Evolutionary conservation across 2,329 filamentous ascomycete species (phyloP).

Genomic region (Parasarocladium wereldwijsianum): DNA sequence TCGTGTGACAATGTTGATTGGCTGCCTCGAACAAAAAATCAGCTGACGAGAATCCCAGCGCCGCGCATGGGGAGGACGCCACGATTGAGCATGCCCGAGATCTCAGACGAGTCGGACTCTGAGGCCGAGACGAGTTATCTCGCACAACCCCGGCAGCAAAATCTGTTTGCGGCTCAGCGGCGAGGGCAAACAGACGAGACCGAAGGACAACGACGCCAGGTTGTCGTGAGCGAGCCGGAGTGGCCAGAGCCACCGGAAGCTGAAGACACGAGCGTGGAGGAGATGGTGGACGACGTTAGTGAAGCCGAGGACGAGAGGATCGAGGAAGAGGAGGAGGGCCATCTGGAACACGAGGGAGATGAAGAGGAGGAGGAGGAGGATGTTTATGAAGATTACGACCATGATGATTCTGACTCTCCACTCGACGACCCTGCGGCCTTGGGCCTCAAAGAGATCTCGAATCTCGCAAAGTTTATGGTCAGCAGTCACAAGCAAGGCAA

Average conservation of each 20-base stretch:
- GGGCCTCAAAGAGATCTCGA: slow-evolving; percentile 69
- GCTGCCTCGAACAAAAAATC: not conserved
- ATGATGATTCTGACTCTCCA: slow-evolving; percentile 21
- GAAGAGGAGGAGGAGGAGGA: slow-evolving; percentile 22
- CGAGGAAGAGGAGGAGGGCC: slow-evolving; percentile 11
- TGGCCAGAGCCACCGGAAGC: slow-evolving; percentile 11
- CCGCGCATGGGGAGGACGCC: slow-evolving; percentile 13
- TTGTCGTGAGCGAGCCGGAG: too few relatives aligned
- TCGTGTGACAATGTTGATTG: not conserved
- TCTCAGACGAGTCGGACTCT: slow-evolving; percentile 19
- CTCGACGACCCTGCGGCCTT: slow-evolving; percentile 38
- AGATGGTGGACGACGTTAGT: slow-evolving; percentile 15
- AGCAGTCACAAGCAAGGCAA: slow-evolving; percentile 71
- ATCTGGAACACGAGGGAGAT: slow-evolving; percentile 16
- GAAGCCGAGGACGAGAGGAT: slow-evolving; percentile 14
- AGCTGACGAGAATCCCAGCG: slow-evolving; percentile 10
- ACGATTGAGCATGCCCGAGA: slow-evolving; percentile 20
- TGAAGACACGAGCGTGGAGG: slow-evolving; percentile 9
- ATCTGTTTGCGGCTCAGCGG: slow-evolving; percentile 5
- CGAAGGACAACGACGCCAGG: slow-evolving; percentile 16
- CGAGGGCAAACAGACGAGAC: slow-evolving; percentile 5
- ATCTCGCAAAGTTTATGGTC: slow-evolving; percentile 70
- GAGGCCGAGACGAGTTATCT: slow-evolving; percentile 23
- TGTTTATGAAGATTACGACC: slow-evolving; percentile 20
- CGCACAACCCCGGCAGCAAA: slow-evolving; percentile 16